Evolutionary conservation across 345 rosid genomes (phyloP).

Genomic region (Boechera retrofracta): DNA sequence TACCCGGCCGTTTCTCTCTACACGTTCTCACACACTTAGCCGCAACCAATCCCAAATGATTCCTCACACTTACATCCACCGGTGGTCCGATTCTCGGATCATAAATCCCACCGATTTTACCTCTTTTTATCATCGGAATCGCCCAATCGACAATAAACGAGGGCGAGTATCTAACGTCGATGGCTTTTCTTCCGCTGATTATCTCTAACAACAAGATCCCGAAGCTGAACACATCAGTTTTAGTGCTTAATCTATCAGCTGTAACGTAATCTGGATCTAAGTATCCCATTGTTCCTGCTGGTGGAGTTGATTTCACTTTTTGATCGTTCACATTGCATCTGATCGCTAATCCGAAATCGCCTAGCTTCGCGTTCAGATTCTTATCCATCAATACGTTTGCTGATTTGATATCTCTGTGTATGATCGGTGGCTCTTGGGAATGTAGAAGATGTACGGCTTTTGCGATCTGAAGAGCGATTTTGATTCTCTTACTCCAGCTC

Average conservation of each 20-base stretch:
- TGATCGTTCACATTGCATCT: slow-evolving; percentile 82
- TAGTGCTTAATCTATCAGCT: slow-evolving; percentile 92
- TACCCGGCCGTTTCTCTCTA: slow-evolving; percentile 90
- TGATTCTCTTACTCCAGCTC: slow-evolving; percentile 82
- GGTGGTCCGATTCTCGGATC: slow-evolving; percentile 78
- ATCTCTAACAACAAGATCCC: slow-evolving; percentile 96
- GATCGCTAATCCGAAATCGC: slow-evolving; percentile 93
- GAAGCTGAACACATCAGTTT: slow-evolving; percentile 95
- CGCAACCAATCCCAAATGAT: slow-evolving; percentile 82
- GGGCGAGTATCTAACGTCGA: slow-evolving; percentile 88
- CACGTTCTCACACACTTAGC: slow-evolving; percentile 96
- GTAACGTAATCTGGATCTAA: slow-evolving; percentile 96
- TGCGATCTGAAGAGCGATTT: slow-evolving; percentile 83
- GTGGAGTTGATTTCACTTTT: slow-evolving; percentile 86
- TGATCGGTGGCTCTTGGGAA: slow-evolving; percentile 74
- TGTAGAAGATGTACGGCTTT: slow-evolving; percentile 81
- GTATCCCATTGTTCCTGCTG: slow-evolving; percentile 98
- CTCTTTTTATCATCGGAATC: slow-evolving; percentile 82
- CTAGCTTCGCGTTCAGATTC: slow-evolving; percentile 85
- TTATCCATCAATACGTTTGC: slow-evolving; percentile 95
- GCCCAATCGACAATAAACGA: slow-evolving; percentile 98
- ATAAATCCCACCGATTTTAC: slow-evolving; percentile 74
- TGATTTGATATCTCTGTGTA: slow-evolving; percentile 97
- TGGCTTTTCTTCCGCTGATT: slow-evolving; percentile 93
- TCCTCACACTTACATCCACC: slow-evolving; percentile 70